Base-by-base conservation (phyloP, 192 early-diverging fungal genomes). In the Mortierella hygrophila region DNA sequence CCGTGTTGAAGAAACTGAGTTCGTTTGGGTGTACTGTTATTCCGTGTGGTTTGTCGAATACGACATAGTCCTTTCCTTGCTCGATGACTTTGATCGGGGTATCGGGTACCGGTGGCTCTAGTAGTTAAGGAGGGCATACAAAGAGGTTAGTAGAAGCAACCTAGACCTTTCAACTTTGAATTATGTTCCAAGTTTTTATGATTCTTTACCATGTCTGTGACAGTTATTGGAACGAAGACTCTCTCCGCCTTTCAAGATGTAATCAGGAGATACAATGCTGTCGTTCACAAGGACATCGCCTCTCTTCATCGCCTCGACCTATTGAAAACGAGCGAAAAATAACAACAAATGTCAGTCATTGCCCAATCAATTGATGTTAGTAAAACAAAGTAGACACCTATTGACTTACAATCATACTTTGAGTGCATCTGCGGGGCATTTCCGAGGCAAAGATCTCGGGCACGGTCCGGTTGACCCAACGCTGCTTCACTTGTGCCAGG, bases 21-120 rank as follows among this genome's bases (percentile, higher is more conserved):
- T 86, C 84, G 52, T 86, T 86, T 18, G 84, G 84, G 35, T 86
- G 84, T 32, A 86, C 84, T 29, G 84, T 86, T 5, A 86, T 78
- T 0, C 84, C 84, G 11, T 86, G 84, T 2, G 84, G 84, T 70
- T 86, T 86, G 38, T 86, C 84, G 63, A 86, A 81, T 2, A 44
- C 79, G 15, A 86, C 41, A 52, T 86, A 86, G 52, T 86, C 84
- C 6, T 74, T 44, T n/a, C 79, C 81, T 26, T 78, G 74, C 26
- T 86, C 79, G 20, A 86, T 69, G 26, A 86, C 42, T 10, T 52
- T 75, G 29, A 86, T 86, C 7, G 76, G 84, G 2, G 79, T 81
- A 35, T 81, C 84, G 2, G 84, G 84, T 4, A 86, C 69, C 0
- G 84, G 70, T 23, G 84, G 84, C 37, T 86, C 84, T 83, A 72